Conservation (phyloP, 306 rosid genomes). For the Phaseolus lunatus region DNA sequence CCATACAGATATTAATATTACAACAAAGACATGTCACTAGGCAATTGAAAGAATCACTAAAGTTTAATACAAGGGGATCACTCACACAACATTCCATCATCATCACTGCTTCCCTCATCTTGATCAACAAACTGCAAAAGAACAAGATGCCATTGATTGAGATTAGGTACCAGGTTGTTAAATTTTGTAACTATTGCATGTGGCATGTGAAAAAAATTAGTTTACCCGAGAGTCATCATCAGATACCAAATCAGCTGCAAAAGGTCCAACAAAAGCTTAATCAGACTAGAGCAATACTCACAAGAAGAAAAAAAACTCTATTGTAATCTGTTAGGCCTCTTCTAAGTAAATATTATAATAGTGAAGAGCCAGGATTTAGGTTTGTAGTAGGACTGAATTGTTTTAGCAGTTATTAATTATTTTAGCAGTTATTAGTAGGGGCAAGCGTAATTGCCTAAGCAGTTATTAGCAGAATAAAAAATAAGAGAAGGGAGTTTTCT, state of each 20-base stretch:
- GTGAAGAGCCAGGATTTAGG: no score
- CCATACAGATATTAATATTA: slow-evolving; percentile 25
- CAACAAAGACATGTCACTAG: slow-evolving; percentile 23
- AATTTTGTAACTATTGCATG: slow-evolving; percentile 19
- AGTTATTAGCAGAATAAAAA: no score
- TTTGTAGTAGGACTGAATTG: no score
- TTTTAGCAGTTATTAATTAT: no score
- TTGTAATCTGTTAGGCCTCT: no score
- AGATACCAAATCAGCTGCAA: slow-evolving; percentile 73
- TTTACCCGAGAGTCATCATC: slow-evolving; percentile 67
- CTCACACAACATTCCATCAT: slow-evolving; percentile 95
- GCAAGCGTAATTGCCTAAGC: no score
- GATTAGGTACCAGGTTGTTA: slow-evolving; percentile 34
- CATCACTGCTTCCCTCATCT: slow-evolving; percentile 81
- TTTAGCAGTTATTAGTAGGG: no score
- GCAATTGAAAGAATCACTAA: slow-evolving; percentile 34
- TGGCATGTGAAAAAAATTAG: slow-evolving; percentile 22
- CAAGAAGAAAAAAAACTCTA: slow-evolving; percentile 14
- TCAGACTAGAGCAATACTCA: slow-evolving; percentile 37
- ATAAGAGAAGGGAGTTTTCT: no score
- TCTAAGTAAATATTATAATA: no score
- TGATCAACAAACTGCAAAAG: slow-evolving; percentile 61
- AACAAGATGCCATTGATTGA: slow-evolving; percentile 35
- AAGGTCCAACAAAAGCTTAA: slow-evolving; percentile 38
- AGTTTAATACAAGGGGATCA: slow-evolving; percentile 38